Evolutionary conservation across 2,329 filamentous ascomycete species (phyloP).

Genomic region (Cercospora sesami): DNA sequence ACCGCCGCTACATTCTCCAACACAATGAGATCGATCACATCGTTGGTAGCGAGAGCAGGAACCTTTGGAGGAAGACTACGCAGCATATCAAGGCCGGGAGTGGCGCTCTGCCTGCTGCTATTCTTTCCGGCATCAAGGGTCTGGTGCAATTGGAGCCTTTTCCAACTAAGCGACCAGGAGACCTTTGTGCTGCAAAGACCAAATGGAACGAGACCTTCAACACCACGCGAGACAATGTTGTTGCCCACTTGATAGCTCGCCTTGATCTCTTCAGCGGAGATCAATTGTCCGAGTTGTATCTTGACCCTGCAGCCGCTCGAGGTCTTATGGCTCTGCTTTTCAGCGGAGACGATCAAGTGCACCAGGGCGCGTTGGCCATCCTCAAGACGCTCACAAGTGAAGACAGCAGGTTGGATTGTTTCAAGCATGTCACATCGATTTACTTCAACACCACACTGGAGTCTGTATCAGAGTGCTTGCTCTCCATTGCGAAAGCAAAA

Average conservation of each 20-base stretch:
- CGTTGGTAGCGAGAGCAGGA: slow-evolving; percentile 67
- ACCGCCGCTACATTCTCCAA: slow-evolving; percentile 65
- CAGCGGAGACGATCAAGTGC: slow-evolving; percentile 75
- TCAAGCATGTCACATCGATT: slow-evolving; percentile 60
- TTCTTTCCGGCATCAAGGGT: slow-evolving; percentile 68
- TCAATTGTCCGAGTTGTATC: slow-evolving; percentile 69
- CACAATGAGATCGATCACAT: slow-evolving; percentile 65
- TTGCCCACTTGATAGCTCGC: slow-evolving; percentile 71
- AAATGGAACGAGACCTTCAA: slow-evolving; percentile 75
- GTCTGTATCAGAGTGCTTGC: slow-evolving; percentile 58
- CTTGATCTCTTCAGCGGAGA: slow-evolving; percentile 72
- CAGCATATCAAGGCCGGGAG: slow-evolving; percentile 66
- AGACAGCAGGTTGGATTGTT: slow-evolving; percentile 59
- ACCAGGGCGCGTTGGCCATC: slow-evolving; percentile 76
- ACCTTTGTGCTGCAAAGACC: slow-evolving; percentile 57
- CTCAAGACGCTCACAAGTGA: slow-evolving; percentile 80
- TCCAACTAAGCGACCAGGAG: slow-evolving; percentile 40
- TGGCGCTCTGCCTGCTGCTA: slow-evolving; percentile 70
- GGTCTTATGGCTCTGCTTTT: slow-evolving; percentile 77
- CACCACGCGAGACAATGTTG: slow-evolving; percentile 63
- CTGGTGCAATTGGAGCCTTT: slow-evolving; percentile 77
- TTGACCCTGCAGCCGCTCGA: slow-evolving; percentile 66
- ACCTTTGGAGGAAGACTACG: slow-evolving; percentile 76
- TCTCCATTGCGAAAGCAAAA: slow-evolving; percentile 56
- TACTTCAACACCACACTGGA: slow-evolving; percentile 59